Evolutionary conservation across 805 yeast genomes (phyloP).

Genomic region (Torulaspora microellipsoides): DNA sequence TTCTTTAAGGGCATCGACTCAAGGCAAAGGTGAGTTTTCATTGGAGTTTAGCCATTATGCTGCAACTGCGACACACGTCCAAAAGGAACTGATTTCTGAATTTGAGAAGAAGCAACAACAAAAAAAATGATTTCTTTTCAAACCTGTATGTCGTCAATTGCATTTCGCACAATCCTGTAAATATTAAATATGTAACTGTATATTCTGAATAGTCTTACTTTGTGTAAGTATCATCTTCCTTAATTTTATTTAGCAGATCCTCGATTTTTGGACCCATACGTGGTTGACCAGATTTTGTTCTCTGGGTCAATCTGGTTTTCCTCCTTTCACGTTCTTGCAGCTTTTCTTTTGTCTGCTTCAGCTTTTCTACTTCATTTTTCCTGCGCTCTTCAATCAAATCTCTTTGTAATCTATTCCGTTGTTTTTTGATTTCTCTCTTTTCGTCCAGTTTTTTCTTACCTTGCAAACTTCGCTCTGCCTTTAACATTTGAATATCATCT

Average conservation of each 20-base stretch:
- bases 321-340: slow-evolving; percentile 41
- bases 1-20: slow-evolving; percentile 90
- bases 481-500: slow-evolving; percentile 18
- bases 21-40: slow-evolving; percentile 98
- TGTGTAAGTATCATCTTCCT: slow-evolving; percentile 40
- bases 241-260: slow-evolving; percentile 71
- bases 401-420: slow-evolving; percentile 34
- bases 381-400: slow-evolving; percentile 38
- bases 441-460: slow-evolving; percentile 31
- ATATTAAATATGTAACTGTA: slow-evolving; percentile 12
- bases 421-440: slow-evolving; percentile 36
- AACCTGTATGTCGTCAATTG: not conserved
- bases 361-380: slow-evolving; percentile 37
- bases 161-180: slow-evolving; percentile 4
- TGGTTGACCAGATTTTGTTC: slow-evolving; percentile 80
- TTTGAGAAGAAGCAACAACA: slow-evolving; percentile 54
- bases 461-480: slow-evolving; percentile 19
- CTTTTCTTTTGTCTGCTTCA: slow-evolving; percentile 37
- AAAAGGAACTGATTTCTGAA: slow-evolving; percentile 83
- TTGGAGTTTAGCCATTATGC: slow-evolving; percentile 91
- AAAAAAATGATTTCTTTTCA: slow-evolving; percentile 26
- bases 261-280: slow-evolving; percentile 85
- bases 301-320: slow-evolving; percentile 44
- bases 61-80: slow-evolving; percentile 86
- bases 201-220: slow-evolving; percentile 12